Percentiles rank a stretch among this genome's conserved stretches.
Evolutionary conservation across 106 monocot genomes (phyloP).

Genomic region (Dendrobium catenatum): DNA sequence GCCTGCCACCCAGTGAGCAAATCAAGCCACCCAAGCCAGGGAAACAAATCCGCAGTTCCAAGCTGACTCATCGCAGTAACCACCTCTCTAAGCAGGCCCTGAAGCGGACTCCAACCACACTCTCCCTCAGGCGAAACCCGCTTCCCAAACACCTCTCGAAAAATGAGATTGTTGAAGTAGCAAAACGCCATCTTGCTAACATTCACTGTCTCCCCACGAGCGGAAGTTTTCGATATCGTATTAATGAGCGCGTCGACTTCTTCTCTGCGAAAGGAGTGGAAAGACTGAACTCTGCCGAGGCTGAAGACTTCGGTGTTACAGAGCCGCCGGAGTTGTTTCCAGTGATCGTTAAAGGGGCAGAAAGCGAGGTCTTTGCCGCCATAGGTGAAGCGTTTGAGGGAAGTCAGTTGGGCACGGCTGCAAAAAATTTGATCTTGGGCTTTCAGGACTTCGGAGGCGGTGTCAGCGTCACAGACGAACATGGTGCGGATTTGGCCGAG

Average conservation of each 20-base stretch:
- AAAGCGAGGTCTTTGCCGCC: conserved; percentile 8
- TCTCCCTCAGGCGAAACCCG: neutral
- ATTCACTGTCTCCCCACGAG: neutral
- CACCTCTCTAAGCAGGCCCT: neutral
- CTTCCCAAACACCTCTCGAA: neutral
- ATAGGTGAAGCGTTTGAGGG: conserved; percentile 1
- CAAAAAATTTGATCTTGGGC: conserved; percentile 30
- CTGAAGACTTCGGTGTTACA: neutral
- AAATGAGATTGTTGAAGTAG: too few species aligned
- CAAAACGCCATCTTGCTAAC: too few species aligned
- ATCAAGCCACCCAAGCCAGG: neutral
- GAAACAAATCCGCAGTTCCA: neutral
- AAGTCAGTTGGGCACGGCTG: conserved; percentile 6
- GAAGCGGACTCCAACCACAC: neutral
- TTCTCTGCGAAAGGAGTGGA: neutral
- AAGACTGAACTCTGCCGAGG: neutral
- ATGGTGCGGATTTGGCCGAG: neutral
- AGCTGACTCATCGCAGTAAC: neutral
- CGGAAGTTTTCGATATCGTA: neutral
- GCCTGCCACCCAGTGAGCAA: neutral
- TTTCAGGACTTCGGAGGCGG: conserved; percentile 4
- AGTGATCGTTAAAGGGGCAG: conserved; percentile 31
- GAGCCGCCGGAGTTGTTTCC: conserved; percentile 22
- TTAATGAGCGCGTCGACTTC: neutral
- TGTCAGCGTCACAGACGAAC: neutral